These are phyloP conservation scores for Alternaria triticina DNA, from an alignment of 2,329 filamentous ascomycete genomes.

Conservation along the genomic window DNA sequence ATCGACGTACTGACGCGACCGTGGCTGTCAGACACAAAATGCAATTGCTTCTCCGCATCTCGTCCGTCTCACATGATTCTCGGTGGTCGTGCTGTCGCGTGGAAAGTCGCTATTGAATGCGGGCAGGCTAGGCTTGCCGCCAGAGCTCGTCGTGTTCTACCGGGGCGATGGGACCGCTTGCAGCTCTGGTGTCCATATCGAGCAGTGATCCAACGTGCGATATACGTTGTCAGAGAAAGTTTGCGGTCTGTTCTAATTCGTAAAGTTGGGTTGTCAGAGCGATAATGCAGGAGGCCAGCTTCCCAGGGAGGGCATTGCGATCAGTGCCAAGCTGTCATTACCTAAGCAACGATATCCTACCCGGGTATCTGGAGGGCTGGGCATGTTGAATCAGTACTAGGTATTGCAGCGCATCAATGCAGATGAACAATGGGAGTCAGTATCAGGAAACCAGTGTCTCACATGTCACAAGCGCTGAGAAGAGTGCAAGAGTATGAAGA, in stretches of 20 bases:
- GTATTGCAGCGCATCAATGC: neutral
- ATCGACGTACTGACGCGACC: neutral
- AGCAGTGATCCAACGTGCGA: neutral
- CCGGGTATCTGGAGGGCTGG: neutral
- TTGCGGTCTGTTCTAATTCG: neutral
- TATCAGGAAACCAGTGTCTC: neutral
- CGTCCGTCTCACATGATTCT: neutral
- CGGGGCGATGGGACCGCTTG: neutral
- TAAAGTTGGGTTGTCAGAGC: neutral
- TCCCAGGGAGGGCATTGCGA: neutral
- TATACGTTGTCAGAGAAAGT: neutral
- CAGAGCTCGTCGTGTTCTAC: neutral
- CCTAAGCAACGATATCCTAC: neutral
- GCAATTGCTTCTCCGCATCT: neutral
- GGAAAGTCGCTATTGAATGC: neutral
- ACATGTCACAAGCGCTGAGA: neutral
- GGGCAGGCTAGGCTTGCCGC: neutral
- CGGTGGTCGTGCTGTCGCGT: neutral
- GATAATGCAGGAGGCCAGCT: neutral
- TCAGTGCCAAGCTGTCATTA: neutral
- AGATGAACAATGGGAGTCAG: neutral
- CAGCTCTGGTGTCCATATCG: neutral
- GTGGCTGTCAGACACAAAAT: neutral
- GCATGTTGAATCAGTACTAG: neutral
- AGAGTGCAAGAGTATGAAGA: neutral